phyloP scores from a whole-genome alignment of 257 asterid genomes.

The Solanum etuberosum region DNA sequence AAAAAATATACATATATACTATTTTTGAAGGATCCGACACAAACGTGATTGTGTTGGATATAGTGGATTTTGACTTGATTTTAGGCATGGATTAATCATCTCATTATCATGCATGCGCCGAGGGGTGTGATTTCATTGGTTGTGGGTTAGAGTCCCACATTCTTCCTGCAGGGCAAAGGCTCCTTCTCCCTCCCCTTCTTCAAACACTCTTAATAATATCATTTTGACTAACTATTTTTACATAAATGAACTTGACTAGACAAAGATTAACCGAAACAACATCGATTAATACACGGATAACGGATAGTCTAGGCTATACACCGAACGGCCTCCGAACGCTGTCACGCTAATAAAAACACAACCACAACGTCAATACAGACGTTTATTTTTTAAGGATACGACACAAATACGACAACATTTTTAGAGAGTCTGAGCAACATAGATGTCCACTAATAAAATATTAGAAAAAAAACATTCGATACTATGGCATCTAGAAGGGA shows the following conservation, averaged over 20 bases:
- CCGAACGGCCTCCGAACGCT: neutral
- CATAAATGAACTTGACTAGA: neutral
- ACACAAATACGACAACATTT: no score
- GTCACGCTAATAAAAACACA: neutral
- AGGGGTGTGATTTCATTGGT: neutral
- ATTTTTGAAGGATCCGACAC: neutral
- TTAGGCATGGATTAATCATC: no score
- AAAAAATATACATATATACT: no score
- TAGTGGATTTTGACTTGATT: no score
- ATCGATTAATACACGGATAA: neutral
- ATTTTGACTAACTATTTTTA: neutral
- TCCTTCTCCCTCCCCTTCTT: neutral
- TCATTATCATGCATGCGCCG: neutral
- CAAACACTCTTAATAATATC: neutral
- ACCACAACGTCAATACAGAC: neutral
- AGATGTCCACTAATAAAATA: no score
- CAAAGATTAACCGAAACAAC: neutral
- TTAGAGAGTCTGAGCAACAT: no score
- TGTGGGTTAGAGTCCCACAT: neutral
- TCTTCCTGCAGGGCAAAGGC: neutral
- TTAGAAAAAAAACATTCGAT: no score
- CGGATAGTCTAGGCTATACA: neutral
- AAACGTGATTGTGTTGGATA: no score
- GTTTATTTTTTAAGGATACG: no score
- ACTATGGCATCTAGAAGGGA: neutral